A percentile compares a stretch with the other conserved stretches of the same genome.
These are phyloP conservation scores for Seiridium unicorne DNA, from an alignment of 2,329 filamentous ascomycete species.

Conservation along the genomic window DNA sequence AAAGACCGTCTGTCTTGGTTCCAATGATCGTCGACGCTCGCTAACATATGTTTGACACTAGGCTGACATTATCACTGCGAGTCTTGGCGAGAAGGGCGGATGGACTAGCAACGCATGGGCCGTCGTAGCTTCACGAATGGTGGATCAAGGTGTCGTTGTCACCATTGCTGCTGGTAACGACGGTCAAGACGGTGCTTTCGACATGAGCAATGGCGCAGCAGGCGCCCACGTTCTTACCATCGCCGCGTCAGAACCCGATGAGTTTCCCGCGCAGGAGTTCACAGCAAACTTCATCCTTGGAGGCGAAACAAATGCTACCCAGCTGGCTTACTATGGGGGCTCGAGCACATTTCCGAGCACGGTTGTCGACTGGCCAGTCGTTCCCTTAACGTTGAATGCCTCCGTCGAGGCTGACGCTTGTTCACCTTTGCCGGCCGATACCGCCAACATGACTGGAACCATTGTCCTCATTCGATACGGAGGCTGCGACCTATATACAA, in stretches of 20 bases:
- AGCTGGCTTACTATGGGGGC: slow-evolving; percentile 21
- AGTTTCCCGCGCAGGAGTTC: slow-evolving; percentile 18
- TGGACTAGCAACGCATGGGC: slow-evolving; percentile 39
- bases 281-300: slow-evolving; percentile 17
- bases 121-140: slow-evolving; percentile 37
- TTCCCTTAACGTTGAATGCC: slow-evolving; percentile 21
- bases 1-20: too few species aligned
- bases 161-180: slow-evolving; percentile 19
- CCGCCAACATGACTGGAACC: slow-evolving; percentile 13
- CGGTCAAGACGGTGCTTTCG: slow-evolving; percentile 21
- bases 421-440: slow-evolving; percentile 15
- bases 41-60: neutral
- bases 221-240: slow-evolving; percentile 23
- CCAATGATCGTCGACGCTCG: neutral
- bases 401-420: slow-evolving; percentile 23
- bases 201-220: slow-evolving; percentile 21
- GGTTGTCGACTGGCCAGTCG: slow-evolving; percentile 22
- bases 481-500: slow-evolving; percentile 13
- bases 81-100: slow-evolving; percentile 17
- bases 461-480: slow-evolving; percentile 16
- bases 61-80: slow-evolving; percentile 22
- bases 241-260: slow-evolving; percentile 17
- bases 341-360: slow-evolving; percentile 19
- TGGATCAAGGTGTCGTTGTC: slow-evolving; percentile 27
- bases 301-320: slow-evolving; percentile 18